Evolutionary conservation across 2,329 filamentous ascomycete species (phyloP), one percentile per base, ranked within the genome.

Genomic region (Rutstroemia sp.): DNA sequence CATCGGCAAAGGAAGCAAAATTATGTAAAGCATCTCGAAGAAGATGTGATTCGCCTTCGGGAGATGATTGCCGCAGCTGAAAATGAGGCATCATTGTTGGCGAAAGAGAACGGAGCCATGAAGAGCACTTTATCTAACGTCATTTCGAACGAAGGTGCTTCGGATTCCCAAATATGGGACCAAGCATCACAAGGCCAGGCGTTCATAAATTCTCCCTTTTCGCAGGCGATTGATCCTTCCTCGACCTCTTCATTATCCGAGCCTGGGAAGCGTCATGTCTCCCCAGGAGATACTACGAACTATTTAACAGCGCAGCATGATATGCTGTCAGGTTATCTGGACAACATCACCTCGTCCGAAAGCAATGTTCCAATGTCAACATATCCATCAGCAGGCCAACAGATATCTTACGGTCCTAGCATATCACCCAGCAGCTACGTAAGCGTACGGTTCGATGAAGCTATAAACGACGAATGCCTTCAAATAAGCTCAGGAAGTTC

Each of bases 1-100:
- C 66, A 68, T 52, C 64, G 66, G 8, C 62, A 67, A 56, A 62
- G 65, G 37, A 67, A 68, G 57, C 53, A 65, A 44, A 65, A 67
- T 49, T 59, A 65, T 38, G 59, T 63, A 41, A 67, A 67, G 46
- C 57, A 64, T 38, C 57, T 68, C n/a, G 66, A 68, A 53, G 60
- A 68, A 53, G 63, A 67, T 44, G 57, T 65, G 2, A 62, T 63
- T 45, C 58, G 62, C 27, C 59, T 68, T 14, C 63, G 66, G 3
- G 62, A 64, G 16, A 61, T 62, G 61, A 67, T 68, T 12, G 39
- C 62, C 9, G 38, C 47, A 39, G 56, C 59, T 14, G 63, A 65
- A 55, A 58, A 46, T 2, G 57, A 68, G 56, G 52, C 59, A 16
- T 27, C 45, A 2, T 21, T 53, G 9, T 48, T 63, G 14, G 54